These are phyloP conservation scores for Candida insectalens DNA, from an alignment of 805 yeast species.

Conservation along the genomic window DNA sequence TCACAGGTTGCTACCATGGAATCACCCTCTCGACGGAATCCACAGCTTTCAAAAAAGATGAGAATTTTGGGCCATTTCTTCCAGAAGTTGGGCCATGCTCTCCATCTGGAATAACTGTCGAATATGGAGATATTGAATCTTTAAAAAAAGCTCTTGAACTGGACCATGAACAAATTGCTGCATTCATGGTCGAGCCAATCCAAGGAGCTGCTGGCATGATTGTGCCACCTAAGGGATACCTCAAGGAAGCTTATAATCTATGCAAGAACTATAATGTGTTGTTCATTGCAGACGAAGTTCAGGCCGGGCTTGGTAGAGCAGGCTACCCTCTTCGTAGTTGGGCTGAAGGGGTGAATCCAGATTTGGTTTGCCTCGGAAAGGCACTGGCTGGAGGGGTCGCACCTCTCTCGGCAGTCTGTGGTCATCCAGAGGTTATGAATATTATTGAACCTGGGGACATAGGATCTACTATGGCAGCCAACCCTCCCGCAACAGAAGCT, in stretches of 20 bases:
- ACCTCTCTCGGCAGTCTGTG: constrained; percentile 19
- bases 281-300: constrained; percentile 22
- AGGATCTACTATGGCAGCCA: constrained; percentile 23
- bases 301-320: constrained; percentile 21
- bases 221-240: constrained; percentile 17
- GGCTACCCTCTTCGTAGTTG: constrained; percentile 13
- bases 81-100: constrained; percentile 15
- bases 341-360: constrained; percentile 16
- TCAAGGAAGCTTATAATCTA: constrained; percentile 12
- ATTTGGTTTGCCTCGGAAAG: constrained; percentile 20
- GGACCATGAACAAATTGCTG: constrained; percentile 16
- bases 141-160: constrained; percentile 12
- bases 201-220: constrained; percentile 23
- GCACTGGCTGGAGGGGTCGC: constrained; percentile 19
- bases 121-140: constrained; percentile 14
- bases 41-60: constrained; percentile 7
- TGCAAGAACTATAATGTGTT: constrained; percentile 18
- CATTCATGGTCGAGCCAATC: constrained; percentile 21
- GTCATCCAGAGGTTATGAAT: constrained; percentile 15
- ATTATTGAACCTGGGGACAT: constrained; percentile 13
- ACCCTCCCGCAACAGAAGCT: constrained; percentile 22
- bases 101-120: constrained; percentile 16
- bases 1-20: constrained; percentile 20
- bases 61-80: constrained; percentile 16
- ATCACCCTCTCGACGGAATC: constrained; percentile 20